Evolutionary conservation across 1,139 yeast genomes (phyloP), one percentile per base, ranked within the genome.

Genomic region (Eremothecium sinecaudum): DNA sequence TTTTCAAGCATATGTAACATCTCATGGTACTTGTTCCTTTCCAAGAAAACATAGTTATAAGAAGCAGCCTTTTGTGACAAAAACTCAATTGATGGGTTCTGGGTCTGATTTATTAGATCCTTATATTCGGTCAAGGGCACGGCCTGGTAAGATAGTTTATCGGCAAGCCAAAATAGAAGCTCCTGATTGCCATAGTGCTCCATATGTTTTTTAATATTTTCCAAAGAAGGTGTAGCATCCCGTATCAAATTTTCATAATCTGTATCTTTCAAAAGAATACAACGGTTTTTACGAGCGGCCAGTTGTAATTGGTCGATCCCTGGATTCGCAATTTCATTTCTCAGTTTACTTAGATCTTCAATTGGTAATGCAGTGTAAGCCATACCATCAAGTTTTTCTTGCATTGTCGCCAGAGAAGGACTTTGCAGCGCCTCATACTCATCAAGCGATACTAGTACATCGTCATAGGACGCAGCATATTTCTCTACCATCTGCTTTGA

Each of bases 371-470:
- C 13, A 12, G 18, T 26, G 18, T 16, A 19, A 7, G 23, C 28
- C 6, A 14, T 9, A 8, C n/a, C 44, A 8, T 44, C 22, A 1
- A 68, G 68, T 41, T 61, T 63, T 4, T 51, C 45, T n/a, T 36
- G 34, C 13, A 70, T 42, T 30, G 61, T 60, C 1, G 53, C 52
- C n/a, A 56, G 22, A 2, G 57, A 35, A 17, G 62, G 62, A 5
- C 45, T 28, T 25, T 35, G 39, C 36, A 55, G 39, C 4, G 35
- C 21, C 6, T 42, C 36, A 35, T 50, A 51, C 12, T 57, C 56
- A 0, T 48, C 40, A 10, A 48, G 37, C 9, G 33, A 13, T 16
- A 30, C 9, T 13, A 30, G 8, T 23, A 30, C 29, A 14, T 30
- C 18, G 5, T 23, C 15, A 11, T 24, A 13, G 3, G 24, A n/a